Base-by-base conservation (phyloP, 495 filamentous ascomycete genomes). In the Xylona heveae region DNA sequence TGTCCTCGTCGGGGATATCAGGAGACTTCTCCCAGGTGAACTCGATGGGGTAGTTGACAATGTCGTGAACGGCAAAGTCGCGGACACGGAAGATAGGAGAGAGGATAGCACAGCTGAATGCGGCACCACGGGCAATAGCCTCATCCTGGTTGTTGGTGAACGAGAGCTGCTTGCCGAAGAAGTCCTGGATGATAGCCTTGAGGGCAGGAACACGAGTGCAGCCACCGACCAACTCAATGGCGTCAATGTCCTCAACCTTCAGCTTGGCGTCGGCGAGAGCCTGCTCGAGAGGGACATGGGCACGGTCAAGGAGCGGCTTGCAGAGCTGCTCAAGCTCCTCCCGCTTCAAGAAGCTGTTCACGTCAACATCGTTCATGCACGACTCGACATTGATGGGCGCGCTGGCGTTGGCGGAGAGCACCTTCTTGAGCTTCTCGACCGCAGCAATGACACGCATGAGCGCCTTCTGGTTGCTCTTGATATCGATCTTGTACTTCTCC, bases 1-100 rank as follows among this genome's bases (percentile, higher is more conserved):
- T 95, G 49, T 95, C 88, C 63, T 99, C 88, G 52, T 99, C 90
- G 19, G 88, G 88, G 44, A 99, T 95, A 37, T 99, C 88, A 31
- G 83, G 69, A 17, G 88, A 92, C 62, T 95, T 88, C 66, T 99
- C 88, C 88, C 88, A 99, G 34, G 80, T 78, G 60, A 99, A 99
- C 53, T 99, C 90, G 55, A 99, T 93, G 20, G 88, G 88, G 60
- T 95, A 95, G 61, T 70, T 82, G 52, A 94, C 81, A 42, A 94
- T 83, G 51, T 99, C 88, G 61, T 93, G 82, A 31, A 95, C 71
- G 43, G 83, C 71, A 57, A 95, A 99, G 59, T 95, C 88, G 48
- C 90, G 80, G 47, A 95, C 90, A 53, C 83, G 82, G 75, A 99
- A 99, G 41, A 91, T 78, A 16, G 88, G 88, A 1, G 88, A 99